Base-by-base conservation (phyloP, 805 yeast species). In the Hanseniaspora occidentalis region DNA sequence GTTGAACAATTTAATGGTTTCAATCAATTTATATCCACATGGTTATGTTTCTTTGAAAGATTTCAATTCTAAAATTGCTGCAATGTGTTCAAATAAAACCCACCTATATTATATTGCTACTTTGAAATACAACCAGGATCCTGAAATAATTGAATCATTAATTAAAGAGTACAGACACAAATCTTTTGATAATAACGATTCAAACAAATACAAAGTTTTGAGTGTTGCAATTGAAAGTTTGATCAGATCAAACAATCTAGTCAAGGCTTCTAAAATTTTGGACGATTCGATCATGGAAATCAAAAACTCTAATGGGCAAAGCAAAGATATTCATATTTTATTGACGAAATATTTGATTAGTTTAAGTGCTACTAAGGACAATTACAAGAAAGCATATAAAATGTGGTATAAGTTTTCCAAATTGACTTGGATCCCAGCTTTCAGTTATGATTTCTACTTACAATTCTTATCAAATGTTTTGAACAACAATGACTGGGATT, bases 181-280 rank as follows among this genome's bases (percentile, higher is more conserved):
- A n/a, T n/a, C 4, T 29, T 4, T 29, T 29, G 33, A 3, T n/a
- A 29, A n/a, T n/a, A 16, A 29, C 16, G 18, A 14, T 29, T 29
- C 33, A 6, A 29, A 29, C 16, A 29, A 29, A 29, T 29, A 29
- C 18, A 29, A 29, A 29, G 33, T 29, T 3, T n/a, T 29, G 3
- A 29, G 33, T 14, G 18, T 14, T 29, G 33, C 76, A 43, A 64
- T 79, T 26, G 67, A 74, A 25, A 66, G 78, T 1, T 60, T 80
- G 40, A 65, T 75, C 10, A 60, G 62, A 39, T 70, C 73, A 35
- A 71, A 69, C 31, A 71, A 77, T 46, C 47, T 66, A 27, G 61
- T 64, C 7, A 48, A 69, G 31, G 77, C 84, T 3, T 67, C 79
- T 1, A 64, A 69, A 43, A 67, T 79, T 42, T 58, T 81, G 49